Conservation (phyloP, 192 early-diverging fungal genomes). For the Helicostylum pulchrum region DNA sequence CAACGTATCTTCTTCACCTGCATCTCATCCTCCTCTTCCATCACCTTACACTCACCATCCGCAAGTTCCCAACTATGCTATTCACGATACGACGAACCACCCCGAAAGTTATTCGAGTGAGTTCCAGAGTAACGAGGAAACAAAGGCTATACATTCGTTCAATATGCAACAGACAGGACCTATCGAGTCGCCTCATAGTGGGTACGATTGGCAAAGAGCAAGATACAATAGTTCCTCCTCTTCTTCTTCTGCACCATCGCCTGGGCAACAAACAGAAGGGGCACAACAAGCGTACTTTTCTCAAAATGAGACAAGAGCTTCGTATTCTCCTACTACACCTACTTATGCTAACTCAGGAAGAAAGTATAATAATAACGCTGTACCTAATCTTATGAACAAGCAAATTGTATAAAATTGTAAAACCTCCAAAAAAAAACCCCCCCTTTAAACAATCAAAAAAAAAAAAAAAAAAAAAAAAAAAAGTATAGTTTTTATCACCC, state of each 20-base stretch:
- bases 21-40: not conserved
- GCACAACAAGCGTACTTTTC: not conserved
- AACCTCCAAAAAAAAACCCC: not conserved
- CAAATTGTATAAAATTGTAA: slow-evolving; percentile 8
- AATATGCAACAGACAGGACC: slow-evolving; percentile 1
- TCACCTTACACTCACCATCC: slow-evolving; percentile 10
- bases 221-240: slow-evolving; percentile 11
- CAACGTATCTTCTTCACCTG: not conserved
- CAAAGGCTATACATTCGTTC: not conserved
- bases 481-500: not conserved
- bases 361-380: slow-evolving; percentile 12
- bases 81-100: not conserved
- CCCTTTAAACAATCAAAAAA: not conserved
- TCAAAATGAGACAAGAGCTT: not conserved
- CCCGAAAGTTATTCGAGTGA: not conserved
- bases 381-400: slow-evolving; percentile 10
- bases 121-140: not conserved
- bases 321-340: slow-evolving; percentile 4
- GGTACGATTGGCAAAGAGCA: slow-evolving; percentile 14
- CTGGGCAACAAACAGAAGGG: not conserved
- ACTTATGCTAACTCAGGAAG: not conserved
- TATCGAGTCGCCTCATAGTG: slow-evolving; percentile 1
- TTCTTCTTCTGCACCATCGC: slow-evolving; percentile 13
- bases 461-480: not conserved
- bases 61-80: not conserved